A percentile compares a stretch with the other conserved stretches of the same genome.
Conservation (phyloP, 2,329 filamentous ascomycete species). For the Ophiosphaerella herpotricha region DNA sequence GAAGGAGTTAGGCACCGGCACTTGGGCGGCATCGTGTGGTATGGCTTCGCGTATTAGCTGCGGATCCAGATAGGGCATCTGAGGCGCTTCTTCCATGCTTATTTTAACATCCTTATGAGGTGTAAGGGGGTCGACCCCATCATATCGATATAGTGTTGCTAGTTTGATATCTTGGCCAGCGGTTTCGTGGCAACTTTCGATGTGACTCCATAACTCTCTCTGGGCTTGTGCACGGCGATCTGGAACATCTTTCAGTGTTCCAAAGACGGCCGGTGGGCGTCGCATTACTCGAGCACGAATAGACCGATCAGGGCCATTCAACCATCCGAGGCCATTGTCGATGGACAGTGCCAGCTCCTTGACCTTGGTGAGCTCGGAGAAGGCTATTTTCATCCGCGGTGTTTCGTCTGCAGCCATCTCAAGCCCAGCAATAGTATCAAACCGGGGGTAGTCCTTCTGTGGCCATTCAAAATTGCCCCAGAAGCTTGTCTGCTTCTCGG, state of each 20-base stretch:
- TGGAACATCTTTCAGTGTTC: constrained; percentile 42
- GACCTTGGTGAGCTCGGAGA: constrained; percentile 60
- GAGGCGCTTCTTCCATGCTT: constrained; percentile 23
- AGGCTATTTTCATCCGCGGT: constrained; percentile 63
- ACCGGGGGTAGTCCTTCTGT: constrained; percentile 62
- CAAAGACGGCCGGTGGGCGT: constrained; percentile 54
- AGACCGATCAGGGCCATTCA: constrained; percentile 64
- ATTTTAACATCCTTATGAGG: constrained; percentile 17
- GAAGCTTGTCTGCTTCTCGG: constrained; percentile 61
- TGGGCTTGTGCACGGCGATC: constrained; percentile 46
- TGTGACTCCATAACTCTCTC: constrained; percentile 42
- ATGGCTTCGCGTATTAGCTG: constrained; percentile 34
- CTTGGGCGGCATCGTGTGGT: constrained; percentile 23
- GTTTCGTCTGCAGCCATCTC: constrained; percentile 69
- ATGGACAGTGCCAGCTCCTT: constrained; percentile 69
- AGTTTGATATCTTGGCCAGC: constrained; percentile 29
- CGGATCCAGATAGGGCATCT: constrained; percentile 36
- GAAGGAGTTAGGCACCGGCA: constrained; percentile 21
- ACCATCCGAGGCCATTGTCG: constrained; percentile 70
- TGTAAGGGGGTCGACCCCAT: constrained; percentile 18
- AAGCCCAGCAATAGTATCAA: constrained; percentile 62
- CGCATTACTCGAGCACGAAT: constrained; percentile 54
- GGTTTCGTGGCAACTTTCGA: constrained; percentile 26
- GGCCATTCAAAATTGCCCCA: constrained; percentile 72
- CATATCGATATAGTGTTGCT: constrained; percentile 36